Evolutionary conservation across 805 yeast genomes (phyloP).

Genomic region (Saturnispora dispora): DNA sequence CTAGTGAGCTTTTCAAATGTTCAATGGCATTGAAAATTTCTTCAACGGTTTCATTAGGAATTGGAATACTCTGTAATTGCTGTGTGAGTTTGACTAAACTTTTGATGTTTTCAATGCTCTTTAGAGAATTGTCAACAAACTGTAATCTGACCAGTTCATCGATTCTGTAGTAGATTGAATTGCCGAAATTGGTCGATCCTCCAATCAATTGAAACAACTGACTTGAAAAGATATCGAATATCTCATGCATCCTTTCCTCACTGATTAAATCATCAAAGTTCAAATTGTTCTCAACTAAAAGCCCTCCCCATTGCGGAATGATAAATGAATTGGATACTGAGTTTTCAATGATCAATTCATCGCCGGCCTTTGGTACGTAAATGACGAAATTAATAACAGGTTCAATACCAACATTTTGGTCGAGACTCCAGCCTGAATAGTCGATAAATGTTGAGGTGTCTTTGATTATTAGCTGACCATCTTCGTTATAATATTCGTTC

Average conservation of each 20-base stretch:
- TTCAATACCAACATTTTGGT: slow-evolving; percentile 38
- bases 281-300: slow-evolving; percentile 34
- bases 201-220: slow-evolving; percentile 73
- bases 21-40: slow-evolving; percentile 47
- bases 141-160: slow-evolving; percentile 58
- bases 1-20: slow-evolving; percentile 27
- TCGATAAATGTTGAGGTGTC: slow-evolving; percentile 74
- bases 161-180: slow-evolving; percentile 51
- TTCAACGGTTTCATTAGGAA: slow-evolving; percentile 60
- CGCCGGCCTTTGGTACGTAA: slow-evolving; percentile 47
- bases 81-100: slow-evolving; percentile 63
- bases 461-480: slow-evolving; percentile 29
- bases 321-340: slow-evolving; percentile 49
- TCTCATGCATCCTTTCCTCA: slow-evolving; percentile 20
- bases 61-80: slow-evolving; percentile 69
- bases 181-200: slow-evolving; percentile 42
- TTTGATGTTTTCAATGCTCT: slow-evolving; percentile 58
- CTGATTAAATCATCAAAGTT: slow-evolving; percentile 1
- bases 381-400: slow-evolving; percentile 65
- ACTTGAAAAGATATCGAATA: slow-evolving; percentile 60
- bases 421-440: slow-evolving; percentile 74
- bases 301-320: slow-evolving; percentile 90
- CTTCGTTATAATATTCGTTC: slow-evolving; percentile 20
- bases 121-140: slow-evolving; percentile 47
- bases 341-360: slow-evolving; percentile 37